Percentiles rank a stretch among this genome's conserved stretches.
These are phyloP conservation scores for Aschersonia sp. DNA, from an alignment of 2,329 filamentous ascomycete genomes.

Conservation along the genomic window DNA sequence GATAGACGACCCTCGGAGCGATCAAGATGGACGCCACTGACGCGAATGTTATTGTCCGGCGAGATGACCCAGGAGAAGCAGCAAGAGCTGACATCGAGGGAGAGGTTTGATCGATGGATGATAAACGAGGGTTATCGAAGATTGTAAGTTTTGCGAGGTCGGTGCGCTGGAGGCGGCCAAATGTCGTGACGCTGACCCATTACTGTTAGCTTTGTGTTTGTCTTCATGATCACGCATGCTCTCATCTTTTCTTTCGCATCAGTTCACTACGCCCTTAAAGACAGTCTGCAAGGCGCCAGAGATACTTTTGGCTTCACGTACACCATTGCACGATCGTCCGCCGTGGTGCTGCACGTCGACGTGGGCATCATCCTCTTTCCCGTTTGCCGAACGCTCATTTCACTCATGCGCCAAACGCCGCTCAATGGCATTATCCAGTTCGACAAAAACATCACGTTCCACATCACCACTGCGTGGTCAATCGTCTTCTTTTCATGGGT, in stretches of 20 bases:
- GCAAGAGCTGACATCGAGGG: constrained; percentile 50
- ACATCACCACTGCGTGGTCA: constrained; percentile 74
- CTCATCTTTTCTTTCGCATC: constrained; percentile 72
- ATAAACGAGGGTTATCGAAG: constrained; percentile 74
- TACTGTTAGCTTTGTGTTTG: constrained; percentile 50
- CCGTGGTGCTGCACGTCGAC: constrained; percentile 68
- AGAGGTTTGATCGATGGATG: constrained; percentile 78
- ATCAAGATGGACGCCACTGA: constrained; percentile 70
- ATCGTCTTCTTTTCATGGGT: constrained; percentile 83
- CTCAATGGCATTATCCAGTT: constrained; percentile 80
- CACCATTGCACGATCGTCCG: constrained; percentile 61
- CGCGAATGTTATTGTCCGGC: constrained; percentile 68
- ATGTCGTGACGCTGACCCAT: not conserved
- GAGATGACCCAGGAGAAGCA: constrained; percentile 66
- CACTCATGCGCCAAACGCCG: constrained; percentile 64
- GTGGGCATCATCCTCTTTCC: constrained; percentile 67
- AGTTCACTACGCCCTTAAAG: constrained; percentile 66
- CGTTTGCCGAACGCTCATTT: constrained; percentile 74
- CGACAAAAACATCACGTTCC: constrained; percentile 81
- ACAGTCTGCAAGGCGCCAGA: constrained; percentile 53
- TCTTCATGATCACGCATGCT: constrained; percentile 59
- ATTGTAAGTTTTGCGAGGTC: constrained; percentile 40
- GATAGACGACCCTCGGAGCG: constrained; percentile 41
- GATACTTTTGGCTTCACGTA: constrained; percentile 62
- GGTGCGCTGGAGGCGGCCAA: too few relatives aligned